Evolutionary conservation across 805 yeast species (phyloP).

Genomic region (Ogataea nakhonphanomensis): DNA sequence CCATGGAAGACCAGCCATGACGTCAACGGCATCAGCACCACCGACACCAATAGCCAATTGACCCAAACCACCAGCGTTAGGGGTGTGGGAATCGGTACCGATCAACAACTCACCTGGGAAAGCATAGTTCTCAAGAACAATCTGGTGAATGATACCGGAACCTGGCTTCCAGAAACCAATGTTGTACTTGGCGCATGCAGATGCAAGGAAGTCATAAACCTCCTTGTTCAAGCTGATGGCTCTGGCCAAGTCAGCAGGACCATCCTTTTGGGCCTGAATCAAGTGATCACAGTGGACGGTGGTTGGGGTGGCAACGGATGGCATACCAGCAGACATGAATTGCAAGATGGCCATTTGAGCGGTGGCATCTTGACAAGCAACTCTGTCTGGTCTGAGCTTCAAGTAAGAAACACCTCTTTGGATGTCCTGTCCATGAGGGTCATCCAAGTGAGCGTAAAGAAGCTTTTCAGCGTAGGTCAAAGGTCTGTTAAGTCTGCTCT

Average conservation of each 20-base stretch:
- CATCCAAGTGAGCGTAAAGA: slow-evolving; percentile 84
- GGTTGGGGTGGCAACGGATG: slow-evolving; percentile 85
- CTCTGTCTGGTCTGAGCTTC: slow-evolving; percentile 94
- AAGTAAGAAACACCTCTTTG: slow-evolving; percentile 85
- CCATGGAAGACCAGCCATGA: slow-evolving; percentile 92
- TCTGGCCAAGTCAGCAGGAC: slow-evolving; percentile 71
- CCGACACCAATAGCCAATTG: slow-evolving; percentile 99
- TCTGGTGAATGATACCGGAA: slow-evolving; percentile 97
- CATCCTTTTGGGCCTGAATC: slow-evolving; percentile 95
- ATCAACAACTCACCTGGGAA: slow-evolving; percentile 97
- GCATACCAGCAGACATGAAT: slow-evolving; percentile 95
- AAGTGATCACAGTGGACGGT: slow-evolving; percentile 98
- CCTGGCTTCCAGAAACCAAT: slow-evolving; percentile 99
- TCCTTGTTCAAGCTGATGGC: slow-evolving; percentile 88
- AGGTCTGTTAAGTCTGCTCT: slow-evolving; percentile 67
- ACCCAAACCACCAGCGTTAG: slow-evolving; percentile 98
- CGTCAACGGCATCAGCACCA: slow-evolving; percentile 99
- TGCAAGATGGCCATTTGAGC: slow-evolving; percentile 99
- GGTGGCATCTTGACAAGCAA: slow-evolving; percentile 99
- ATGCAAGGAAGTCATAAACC: slow-evolving; percentile 90
- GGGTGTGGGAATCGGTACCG: slow-evolving; percentile 98
- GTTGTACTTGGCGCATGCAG: slow-evolving; percentile 92
- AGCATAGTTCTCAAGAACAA: slow-evolving; percentile 92
- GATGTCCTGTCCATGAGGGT: slow-evolving; percentile 75
- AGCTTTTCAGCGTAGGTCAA: slow-evolving; percentile 93